phyloP scores from a whole-genome alignment of 139 green algal species.

The Tetradesmus obliquus region DNA sequence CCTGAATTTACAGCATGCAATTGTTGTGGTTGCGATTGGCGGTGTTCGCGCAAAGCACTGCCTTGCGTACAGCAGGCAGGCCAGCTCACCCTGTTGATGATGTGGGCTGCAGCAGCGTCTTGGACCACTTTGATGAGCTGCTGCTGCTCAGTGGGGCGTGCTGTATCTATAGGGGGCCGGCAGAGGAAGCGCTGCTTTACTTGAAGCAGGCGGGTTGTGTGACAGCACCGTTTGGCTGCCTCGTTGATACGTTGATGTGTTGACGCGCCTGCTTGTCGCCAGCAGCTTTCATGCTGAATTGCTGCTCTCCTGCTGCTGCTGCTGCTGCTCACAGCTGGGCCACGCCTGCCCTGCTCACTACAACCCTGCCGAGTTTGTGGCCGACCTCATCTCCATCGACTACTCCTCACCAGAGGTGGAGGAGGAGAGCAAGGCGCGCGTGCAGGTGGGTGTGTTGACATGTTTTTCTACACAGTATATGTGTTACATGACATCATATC shows the following conservation, averaged over 20 bases:
- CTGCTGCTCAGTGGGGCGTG: too few species aligned
- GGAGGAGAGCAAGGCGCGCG: constrained; percentile 53
- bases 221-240: too few species aligned
- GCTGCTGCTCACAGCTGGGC: constrained; percentile 57
- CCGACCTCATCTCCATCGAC: constrained; percentile 92
- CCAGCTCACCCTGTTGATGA: too few species aligned
- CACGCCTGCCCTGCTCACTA: constrained; percentile 81
- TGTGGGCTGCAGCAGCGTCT: too few species aligned
- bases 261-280: neutral
- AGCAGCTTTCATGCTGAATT: neutral
- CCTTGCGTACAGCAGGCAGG: too few species aligned
- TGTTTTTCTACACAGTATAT: neutral
- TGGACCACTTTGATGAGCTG: too few species aligned
- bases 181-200: neutral
- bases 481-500: neutral
- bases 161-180: too few species aligned
- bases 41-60: too few species aligned
- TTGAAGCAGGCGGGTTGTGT: neutral
- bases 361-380: constrained; percentile 93
- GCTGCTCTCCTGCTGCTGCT: neutral
- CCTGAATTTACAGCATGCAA: neutral
- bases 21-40: neutral
- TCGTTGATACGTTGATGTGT: neutral
- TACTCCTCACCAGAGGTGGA: constrained; percentile 67
- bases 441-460: constrained; percentile 39